phyloP scores from a whole-genome alignment of 2,329 filamentous ascomycete species.

The Lecanoromycetidae sp. region DNA sequence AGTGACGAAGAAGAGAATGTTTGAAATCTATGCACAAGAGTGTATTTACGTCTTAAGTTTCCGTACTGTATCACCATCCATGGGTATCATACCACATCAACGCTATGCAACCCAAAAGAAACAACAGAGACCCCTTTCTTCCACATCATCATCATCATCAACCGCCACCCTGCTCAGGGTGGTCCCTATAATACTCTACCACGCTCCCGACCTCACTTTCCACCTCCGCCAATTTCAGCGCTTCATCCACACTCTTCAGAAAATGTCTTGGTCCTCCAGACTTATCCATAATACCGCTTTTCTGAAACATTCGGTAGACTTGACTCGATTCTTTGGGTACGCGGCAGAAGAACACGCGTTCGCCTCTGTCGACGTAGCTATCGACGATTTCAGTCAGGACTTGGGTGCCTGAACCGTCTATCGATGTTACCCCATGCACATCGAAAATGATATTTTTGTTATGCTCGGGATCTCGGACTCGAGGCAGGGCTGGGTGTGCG shows the following conservation, averaged over 20 bases:
- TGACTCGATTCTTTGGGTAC: slow-evolving; percentile 38
- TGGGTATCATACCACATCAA: no score
- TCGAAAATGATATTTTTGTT: slow-evolving; percentile 94
- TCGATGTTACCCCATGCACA: slow-evolving; percentile 88
- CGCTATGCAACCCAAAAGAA: neutral
- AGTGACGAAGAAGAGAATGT: no score
- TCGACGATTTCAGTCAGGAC: slow-evolving; percentile 82
- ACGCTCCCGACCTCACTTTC: slow-evolving; percentile 51
- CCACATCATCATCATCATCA: neutral
- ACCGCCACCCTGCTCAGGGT: slow-evolving; percentile 4
- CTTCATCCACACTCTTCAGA: slow-evolving; percentile 71
- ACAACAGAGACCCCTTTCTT: neutral
- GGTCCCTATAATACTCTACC: slow-evolving; percentile 22
- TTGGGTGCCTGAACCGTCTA: slow-evolving; percentile 88
- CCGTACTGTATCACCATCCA: no score
- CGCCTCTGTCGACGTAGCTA: slow-evolving; percentile 62
- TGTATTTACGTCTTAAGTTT: no score
- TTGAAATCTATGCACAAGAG: no score
- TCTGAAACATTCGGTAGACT: slow-evolving; percentile 61
- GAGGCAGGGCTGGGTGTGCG: slow-evolving; percentile 77
- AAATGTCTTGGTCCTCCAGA: slow-evolving; percentile 70
- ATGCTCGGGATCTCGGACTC: slow-evolving; percentile 61
- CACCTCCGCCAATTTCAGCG: slow-evolving; percentile 65
- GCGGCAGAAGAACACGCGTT: slow-evolving; percentile 45
- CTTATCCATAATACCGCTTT: slow-evolving; percentile 72